phyloP scores from a whole-genome alignment of 2,329 filamentous ascomycete genomes.

The Botrytis medusae region DNA sequence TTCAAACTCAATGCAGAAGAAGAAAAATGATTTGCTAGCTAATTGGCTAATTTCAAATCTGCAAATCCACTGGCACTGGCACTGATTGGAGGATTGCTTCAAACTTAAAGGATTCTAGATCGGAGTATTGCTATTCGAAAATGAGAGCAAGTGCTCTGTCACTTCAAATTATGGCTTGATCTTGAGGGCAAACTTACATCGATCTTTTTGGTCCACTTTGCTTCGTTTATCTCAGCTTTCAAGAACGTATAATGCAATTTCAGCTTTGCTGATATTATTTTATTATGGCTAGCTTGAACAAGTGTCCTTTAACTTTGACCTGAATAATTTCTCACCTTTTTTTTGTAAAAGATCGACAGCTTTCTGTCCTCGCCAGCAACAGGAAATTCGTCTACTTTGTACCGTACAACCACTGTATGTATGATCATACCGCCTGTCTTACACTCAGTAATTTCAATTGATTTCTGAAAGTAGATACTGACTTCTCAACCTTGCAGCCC shows the following conservation, averaged over 20 bases:
- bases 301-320: too few species aligned
- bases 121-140: too few species aligned
- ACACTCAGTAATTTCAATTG: too few species aligned
- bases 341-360: background rate
- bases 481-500: background rate
- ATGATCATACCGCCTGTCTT: background rate
- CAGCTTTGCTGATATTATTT: background rate
- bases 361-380: background rate
- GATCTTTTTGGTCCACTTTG: background rate
- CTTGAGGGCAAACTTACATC: background rate
- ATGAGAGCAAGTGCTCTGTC: background rate
- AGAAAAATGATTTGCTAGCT: background rate
- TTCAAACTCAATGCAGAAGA: background rate
- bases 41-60: background rate
- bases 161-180: background rate
- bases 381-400: background rate
- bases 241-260: background rate
- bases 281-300: background rate
- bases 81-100: background rate
- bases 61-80: background rate
- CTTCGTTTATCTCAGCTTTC: background rate
- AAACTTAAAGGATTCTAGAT: background rate
- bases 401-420: background rate
- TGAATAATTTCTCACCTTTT: background rate
- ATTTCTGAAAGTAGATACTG: background rate